Evolutionary conservation across 2,329 filamentous ascomycete species (phyloP).

Genomic region (Decorospora gaudefroyi): DNA sequence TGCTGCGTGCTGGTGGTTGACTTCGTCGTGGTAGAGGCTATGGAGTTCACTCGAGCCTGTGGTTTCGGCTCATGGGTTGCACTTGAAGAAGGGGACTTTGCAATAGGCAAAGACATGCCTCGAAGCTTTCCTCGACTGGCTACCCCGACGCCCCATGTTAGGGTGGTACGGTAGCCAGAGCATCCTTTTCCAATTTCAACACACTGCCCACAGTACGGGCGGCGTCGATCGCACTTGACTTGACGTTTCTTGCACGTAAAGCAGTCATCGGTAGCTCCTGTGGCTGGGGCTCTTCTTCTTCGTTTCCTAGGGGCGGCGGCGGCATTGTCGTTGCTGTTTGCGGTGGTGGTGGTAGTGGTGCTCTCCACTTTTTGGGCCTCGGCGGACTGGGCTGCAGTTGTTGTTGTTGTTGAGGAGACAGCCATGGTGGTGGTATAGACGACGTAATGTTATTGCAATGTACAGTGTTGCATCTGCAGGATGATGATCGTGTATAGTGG

Average conservation of each 20-base stretch:
- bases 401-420: slow-evolving; percentile 40
- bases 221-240: slow-evolving; percentile 83
- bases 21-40: slow-evolving; percentile 25
- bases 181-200: slow-evolving; percentile 90
- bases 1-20: slow-evolving; percentile 29
- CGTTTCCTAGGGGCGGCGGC: slow-evolving; percentile 61
- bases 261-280: slow-evolving; percentile 91
- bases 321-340: slow-evolving; percentile 29
- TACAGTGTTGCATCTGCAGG: slow-evolving; percentile 40
- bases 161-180: slow-evolving; percentile 92
- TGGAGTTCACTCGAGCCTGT: slow-evolving; percentile 30
- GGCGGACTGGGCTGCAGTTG: slow-evolving; percentile 38
- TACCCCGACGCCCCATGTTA: slow-evolving; percentile 96
- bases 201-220: slow-evolving; percentile 94
- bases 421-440: slow-evolving; percentile 35
- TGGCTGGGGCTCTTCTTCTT: slow-evolving; percentile 83
- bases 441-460: slow-evolving; percentile 29
- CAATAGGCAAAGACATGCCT: slow-evolving; percentile 75
- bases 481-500: slow-evolving; percentile 40
- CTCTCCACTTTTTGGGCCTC: slow-evolving; percentile 43
- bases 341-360: slow-evolving; percentile 26
- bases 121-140: slow-evolving; percentile 93
- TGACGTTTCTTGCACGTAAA: slow-evolving; percentile 87
- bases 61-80: slow-evolving; percentile 37
- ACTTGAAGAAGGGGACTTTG: slow-evolving; percentile 48